Base-by-base conservation (phyloP, 1,284 basidiomycete species). In the Pseudozyma pruni region DNA sequence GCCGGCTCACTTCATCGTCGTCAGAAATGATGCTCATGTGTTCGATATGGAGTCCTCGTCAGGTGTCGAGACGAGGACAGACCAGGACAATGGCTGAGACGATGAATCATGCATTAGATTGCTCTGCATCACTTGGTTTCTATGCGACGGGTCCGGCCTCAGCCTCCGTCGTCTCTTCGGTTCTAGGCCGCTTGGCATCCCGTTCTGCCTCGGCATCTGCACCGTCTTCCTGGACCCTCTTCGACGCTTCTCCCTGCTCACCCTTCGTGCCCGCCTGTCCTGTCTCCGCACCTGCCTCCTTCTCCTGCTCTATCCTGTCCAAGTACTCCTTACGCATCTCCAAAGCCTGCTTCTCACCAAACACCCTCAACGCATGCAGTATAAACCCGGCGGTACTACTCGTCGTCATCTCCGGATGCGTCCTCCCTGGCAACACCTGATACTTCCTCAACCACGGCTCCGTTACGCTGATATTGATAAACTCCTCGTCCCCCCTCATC, bases 401-500 rank as follows among this genome's bases (percentile, higher is more conserved):
- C 44, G 90, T 92, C 58, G 87, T 90, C 96, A 99, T 98, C 74
- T 89, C 89, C 0, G 96, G 96, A 84, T 99, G 96, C 38, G 93
- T 96, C 31, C 96, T 87, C 14, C 95, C 95, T 22, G 95, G 95
- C 17, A 99, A 86, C 10, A 94, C 90, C 83, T 98, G 95, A 84
- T 98, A 98, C 69, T 88, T 88, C 46, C 96, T 87, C 45, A 93
- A 83, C 90, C 92, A 98, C 10, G 89, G 87, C 84, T 98, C 95
- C 2, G 91, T 90, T 14, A 98, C 85, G 19, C 87, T 89, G 9
- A 93, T 89, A 27, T 89, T 89, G 19, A 98, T 85, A 67, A 89
- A 95, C 66, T 87, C 84, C 8, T 89, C 88, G 38, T 87, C 82
- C 25, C 86, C 84, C 40, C 92, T 88, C 74, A 95, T 84, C 74